A percentile compares a stretch with the other conserved stretches of the same genome.
These are phyloP conservation scores for Gymnopilus junonius DNA, from an alignment of 768 basidiomycete species.

Conservation along the genomic window DNA sequence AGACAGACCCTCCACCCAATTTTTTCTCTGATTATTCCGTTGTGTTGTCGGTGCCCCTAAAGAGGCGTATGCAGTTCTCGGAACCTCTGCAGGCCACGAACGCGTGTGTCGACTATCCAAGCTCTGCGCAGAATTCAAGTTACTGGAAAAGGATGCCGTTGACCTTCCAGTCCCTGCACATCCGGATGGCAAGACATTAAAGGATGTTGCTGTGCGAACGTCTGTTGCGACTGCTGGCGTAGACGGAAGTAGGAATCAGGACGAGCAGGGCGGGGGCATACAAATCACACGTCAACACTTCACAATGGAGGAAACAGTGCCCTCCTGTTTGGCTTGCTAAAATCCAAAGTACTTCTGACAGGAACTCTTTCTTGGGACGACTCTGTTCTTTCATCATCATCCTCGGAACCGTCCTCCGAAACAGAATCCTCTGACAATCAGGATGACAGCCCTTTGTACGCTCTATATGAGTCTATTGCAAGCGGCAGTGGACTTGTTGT, in stretches of 20 bases:
- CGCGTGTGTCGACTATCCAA: slow-evolving; percentile 33
- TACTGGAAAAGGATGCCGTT: slow-evolving; percentile 30
- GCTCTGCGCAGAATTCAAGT: slow-evolving; percentile 32
- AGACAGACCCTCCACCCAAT: slow-evolving; percentile 29
- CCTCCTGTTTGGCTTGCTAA: slow-evolving; percentile 35
- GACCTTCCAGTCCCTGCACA: slow-evolving; percentile 13
- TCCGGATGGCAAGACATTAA: slow-evolving; percentile 12
- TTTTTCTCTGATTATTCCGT: slow-evolving; percentile 33
- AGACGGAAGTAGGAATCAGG: neutral
- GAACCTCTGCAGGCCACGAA: slow-evolving; percentile 35
- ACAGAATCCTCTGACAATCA: neutral
- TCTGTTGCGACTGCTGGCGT: neutral
- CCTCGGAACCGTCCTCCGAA: neutral
- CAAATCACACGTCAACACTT: slow-evolving; percentile 32
- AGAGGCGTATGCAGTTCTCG: slow-evolving; percentile 31
- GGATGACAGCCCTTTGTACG: slow-evolving; percentile 9
- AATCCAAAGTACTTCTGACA: slow-evolving; percentile 26
- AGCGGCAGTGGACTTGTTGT: slow-evolving; percentile 25
- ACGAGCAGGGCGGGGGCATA: neutral
- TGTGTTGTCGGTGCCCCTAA: slow-evolving; percentile 31
- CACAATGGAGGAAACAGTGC: slow-evolving; percentile 34
- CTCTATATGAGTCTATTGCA: slow-evolving; percentile 35
- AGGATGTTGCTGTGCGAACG: slow-evolving; percentile 14
- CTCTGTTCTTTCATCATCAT: slow-evolving; percentile 11
- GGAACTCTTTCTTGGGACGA: slow-evolving; percentile 41